Conservation (phyloP, 2,329 filamentous ascomycete genomes). For the Aspergillus clavatus region DNA sequence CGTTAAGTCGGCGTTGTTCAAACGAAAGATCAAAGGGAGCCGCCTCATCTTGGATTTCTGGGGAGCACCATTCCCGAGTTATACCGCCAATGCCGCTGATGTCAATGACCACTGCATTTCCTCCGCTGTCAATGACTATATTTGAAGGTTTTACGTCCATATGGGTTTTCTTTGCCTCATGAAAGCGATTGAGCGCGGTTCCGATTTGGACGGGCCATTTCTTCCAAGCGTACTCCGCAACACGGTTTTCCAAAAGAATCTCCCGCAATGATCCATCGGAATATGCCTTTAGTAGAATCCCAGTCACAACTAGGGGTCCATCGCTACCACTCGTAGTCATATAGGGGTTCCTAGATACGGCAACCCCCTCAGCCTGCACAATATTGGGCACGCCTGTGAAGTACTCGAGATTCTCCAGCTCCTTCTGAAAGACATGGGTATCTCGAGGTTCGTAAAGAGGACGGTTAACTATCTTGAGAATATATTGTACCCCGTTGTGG, state of each 20-base stretch:
- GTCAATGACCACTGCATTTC: constrained; percentile 19
- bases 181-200: constrained; percentile 10
- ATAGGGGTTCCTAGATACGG: constrained; percentile 15
- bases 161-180: constrained; percentile 13
- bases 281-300: constrained; percentile 17
- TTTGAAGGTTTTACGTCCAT: constrained; percentile 21
- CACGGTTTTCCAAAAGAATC: constrained; percentile 7
- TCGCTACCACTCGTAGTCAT: constrained; percentile 5
- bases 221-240: constrained; percentile 12
- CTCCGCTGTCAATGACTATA: constrained; percentile 13
- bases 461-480: constrained; percentile 16
- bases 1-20: constrained; percentile 15
- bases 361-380: constrained; percentile 14
- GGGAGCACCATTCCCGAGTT: constrained; percentile 15
- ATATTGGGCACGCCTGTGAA: constrained; percentile 15
- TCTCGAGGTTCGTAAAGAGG: constrained; percentile 14
- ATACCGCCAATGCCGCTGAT: constrained; percentile 20
- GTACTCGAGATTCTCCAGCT: constrained; percentile 17
- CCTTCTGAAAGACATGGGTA: constrained; percentile 14
- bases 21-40: constrained; percentile 17
- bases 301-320: constrained; percentile 12
- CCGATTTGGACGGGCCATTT: constrained; percentile 17
- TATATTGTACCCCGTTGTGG: constrained; percentile 6
- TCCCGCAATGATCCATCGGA: constrained; percentile 14
- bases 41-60: constrained; percentile 18